Base-by-base conservation (phyloP, 2,329 filamentous ascomycete genomes). In the Colletotrichum sp. region DNA sequence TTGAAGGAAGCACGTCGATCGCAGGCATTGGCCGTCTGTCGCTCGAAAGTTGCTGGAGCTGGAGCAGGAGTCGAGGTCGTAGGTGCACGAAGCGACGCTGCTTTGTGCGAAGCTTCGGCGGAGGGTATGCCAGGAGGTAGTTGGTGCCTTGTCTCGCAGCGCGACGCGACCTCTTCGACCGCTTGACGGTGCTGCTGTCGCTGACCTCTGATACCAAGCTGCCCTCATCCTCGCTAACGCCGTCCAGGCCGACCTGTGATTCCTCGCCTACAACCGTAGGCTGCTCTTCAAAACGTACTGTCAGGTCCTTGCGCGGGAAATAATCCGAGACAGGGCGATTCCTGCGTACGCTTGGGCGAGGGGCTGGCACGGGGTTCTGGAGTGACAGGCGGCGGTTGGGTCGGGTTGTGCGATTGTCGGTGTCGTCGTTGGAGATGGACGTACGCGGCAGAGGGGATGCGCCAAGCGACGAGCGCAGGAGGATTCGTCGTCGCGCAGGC, bases 1-100 rank as follows among this genome's bases (percentile, higher is more conserved):
- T 91, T 3, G 93, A 92, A 1, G 94, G 93, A 57, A 95, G 89
- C n/a, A 95, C 91, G 79, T 96, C 94, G 78, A 95, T 92, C 6
- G 91, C 90, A 1, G 94, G 94, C 68, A 89, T 88, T 0, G 93
- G 93, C 28, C 94, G 90, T 18, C 87, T 87, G 76, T 91, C 89
- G 55, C 88, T 84, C 3, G 89, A 87, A n/a, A 95, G 83, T 73
- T 91, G 89, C 80, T 96, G 94, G 18, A 96, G 86, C 82, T 96
- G 94, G 8, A 96, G 88, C 8, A 95, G 85, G 21, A 95, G 85
- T 69, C 91, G 91, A 13, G 94, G 93, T 18, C 93, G 91, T 34
- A 94, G 88, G 79, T 93, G 91, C 16, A 94, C 88, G 44, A 95
- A 87, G 77, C 93, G 89, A 28, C 94, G 88, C 81, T 93, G 94